A percentile compares a stretch with the other conserved stretches of the same genome.
Conservation (phyloP, 768 basidiomycete genomes). For the Brasilioporus rufonigricans region DNA sequence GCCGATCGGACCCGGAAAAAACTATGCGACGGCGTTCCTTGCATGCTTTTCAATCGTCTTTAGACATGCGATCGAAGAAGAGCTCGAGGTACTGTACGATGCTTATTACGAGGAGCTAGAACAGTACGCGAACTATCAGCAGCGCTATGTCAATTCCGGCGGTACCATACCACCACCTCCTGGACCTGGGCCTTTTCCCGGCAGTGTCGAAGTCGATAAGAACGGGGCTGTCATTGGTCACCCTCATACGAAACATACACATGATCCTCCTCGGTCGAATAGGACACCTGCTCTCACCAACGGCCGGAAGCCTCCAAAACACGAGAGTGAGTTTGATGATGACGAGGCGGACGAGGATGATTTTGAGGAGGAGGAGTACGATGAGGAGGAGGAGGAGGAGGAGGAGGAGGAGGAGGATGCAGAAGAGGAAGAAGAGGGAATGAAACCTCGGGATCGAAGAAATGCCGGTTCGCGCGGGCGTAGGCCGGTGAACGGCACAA, state of each 20-base stretch:
- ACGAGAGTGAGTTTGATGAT: slow-evolving; percentile 66
- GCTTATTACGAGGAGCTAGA: slow-evolving; percentile 99
- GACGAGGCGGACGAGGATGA: slow-evolving; percentile 58
- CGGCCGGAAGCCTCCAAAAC: slow-evolving; percentile 44
- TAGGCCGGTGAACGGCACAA: slow-evolving; percentile 43
- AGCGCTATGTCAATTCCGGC: slow-evolving; percentile 89
- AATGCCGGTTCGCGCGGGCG: slow-evolving; percentile 35
- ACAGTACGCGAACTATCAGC: slow-evolving; percentile 97
- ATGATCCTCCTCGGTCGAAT: slow-evolving; percentile 41
- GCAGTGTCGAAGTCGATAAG: slow-evolving; percentile 95
- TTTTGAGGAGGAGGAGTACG: slow-evolving; percentile 54
- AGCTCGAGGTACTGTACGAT: slow-evolving; percentile 99
- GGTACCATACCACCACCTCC: slow-evolving; percentile 89
- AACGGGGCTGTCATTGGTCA: slow-evolving; percentile 66
- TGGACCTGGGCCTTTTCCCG: slow-evolving; percentile 97
- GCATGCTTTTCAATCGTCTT: slow-evolving; percentile 16
- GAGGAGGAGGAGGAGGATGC: slow-evolving; percentile 69
- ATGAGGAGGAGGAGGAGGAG: slow-evolving; percentile 65
- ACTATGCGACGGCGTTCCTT: background rate
- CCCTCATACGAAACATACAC: slow-evolving; percentile 29
- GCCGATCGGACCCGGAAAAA: slow-evolving; percentile 20
- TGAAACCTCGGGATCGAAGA: slow-evolving; percentile 42
- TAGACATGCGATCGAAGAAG: slow-evolving; percentile 97
- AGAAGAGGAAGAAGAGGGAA: slow-evolving; percentile 55
- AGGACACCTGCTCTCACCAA: slow-evolving; percentile 34